phyloP scores from a whole-genome alignment of 768 basidiomycete species.

The Hypsizygus marmoreus region DNA sequence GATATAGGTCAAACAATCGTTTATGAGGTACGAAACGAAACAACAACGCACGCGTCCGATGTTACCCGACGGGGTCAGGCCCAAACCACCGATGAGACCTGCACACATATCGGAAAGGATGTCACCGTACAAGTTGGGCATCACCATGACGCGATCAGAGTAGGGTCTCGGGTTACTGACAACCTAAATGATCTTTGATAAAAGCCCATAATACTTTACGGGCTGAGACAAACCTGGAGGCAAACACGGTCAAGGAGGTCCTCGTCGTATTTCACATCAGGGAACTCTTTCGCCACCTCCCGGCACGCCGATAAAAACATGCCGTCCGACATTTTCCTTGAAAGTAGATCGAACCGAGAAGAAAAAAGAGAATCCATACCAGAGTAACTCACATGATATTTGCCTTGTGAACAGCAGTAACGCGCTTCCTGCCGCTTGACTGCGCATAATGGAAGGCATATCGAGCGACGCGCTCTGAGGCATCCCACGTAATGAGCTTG shows the following conservation, averaged over 20 bases:
- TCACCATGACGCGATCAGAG: slow-evolving; percentile 98
- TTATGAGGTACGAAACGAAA: slow-evolving; percentile 1
- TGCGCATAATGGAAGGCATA: slow-evolving; percentile 99
- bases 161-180: slow-evolving; percentile 93
- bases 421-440: slow-evolving; percentile 81
- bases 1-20: slow-evolving; percentile 14
- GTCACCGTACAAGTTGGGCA: slow-evolving; percentile 97
- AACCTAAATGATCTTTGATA: slow-evolving; percentile 46
- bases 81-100: slow-evolving; percentile 96
- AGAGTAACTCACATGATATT: slow-evolving; percentile 85
- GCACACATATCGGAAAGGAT: slow-evolving; percentile 99
- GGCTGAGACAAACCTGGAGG: slow-evolving; percentile 61
- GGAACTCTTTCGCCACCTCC: slow-evolving; percentile 94
- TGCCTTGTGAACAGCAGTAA: slow-evolving; percentile 99
- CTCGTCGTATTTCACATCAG: slow-evolving; percentile 91
- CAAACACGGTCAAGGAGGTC: slow-evolving; percentile 97
- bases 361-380: slow-evolving; percentile 11
- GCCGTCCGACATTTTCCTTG: slow-evolving; percentile 99
- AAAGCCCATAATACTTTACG: not conserved
- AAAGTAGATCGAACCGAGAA: not conserved
- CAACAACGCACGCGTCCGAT: slow-evolving; percentile 89
- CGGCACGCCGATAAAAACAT: slow-evolving; percentile 99
- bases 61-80: slow-evolving; percentile 96
- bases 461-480: slow-evolving; percentile 96
- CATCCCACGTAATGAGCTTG: slow-evolving; percentile 99